Base-by-base conservation (phyloP, 2,329 filamentous ascomycete genomes). In the Phialocephala sp. region DNA sequence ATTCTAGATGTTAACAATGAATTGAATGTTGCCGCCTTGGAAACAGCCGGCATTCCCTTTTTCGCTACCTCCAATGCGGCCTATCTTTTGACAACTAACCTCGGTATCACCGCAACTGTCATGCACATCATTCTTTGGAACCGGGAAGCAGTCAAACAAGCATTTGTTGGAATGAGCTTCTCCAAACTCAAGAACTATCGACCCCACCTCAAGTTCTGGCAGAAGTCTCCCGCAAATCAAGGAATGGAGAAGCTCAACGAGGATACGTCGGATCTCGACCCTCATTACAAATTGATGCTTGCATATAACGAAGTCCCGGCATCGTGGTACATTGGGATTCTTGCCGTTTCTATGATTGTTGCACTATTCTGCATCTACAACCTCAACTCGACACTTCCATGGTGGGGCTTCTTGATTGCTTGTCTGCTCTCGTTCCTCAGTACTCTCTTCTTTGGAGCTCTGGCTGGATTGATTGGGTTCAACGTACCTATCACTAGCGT, bases 31-130 rank as follows among this genome's bases (percentile, higher is more conserved):
- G 69, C 63, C 5, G 71, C 72, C 6, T 71, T 84, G 0, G 73
- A 75, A 0, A 65, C 69, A 6, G 67, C 76, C 52, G 81, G 82
- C 8, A 65, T 80, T 6, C 82, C 83, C 0, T 81, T 73, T 59
- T 72, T 84, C 32, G 74, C 82, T 9, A 72, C 77, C 0, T 74
- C 77, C n/a, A 76, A 83, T 64, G 72, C 78, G 14, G 64, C 74
- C 8, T 78, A 80, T 64, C 72, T 83, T 15, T 73, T 84, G 37
- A 78, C 77, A 1, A 77, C 77, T 4, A 84, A 84, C 67, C 77
- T 82, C 68, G 80, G 78, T 2, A 74, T 82, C 27, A 83, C 82
- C 3, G 82, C 83, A 1, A 79, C 80, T 0, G 73, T 85, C 20
- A 76, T 78, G 2, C 80, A 84, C 64, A 79, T 84, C 63, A 68